Base-by-base conservation (phyloP, 805 yeast species). In the Scheffersomyces stipitis region DNA sequence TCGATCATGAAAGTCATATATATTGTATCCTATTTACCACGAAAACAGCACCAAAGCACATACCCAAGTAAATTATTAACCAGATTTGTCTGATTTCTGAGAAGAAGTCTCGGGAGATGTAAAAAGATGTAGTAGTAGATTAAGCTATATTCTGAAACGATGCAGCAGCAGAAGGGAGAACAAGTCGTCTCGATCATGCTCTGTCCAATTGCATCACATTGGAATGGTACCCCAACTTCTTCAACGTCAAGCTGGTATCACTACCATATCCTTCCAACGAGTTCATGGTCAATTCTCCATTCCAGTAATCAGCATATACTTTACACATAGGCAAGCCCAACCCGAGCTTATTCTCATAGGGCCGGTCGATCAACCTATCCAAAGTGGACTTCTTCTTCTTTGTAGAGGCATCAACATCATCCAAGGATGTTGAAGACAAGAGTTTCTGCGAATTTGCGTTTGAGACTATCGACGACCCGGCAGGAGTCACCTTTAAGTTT, bases 221-320 rank as follows among this genome's bases (percentile, higher is more conserved):
- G 18, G 77, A 74, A 46, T 77, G 74, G 34, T 75, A 70, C 29
- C 96, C 96, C 38, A 88, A 71, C 56, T 87, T 86, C 20, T 89
- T 83, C 41, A 91, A 65, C 22, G 83, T 80, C 52, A 93, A 64
- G 41, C 83, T 82, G 0, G 91, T 89, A 54, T 91, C 99, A 26
- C 93, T 80, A 2, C 99, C 99, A 49, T 83, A 87, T 2, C 96
- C 97, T 41, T 88, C 91, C 34, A 91, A 66, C 0, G 95, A 83
- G 48, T 82, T 82, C 73, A 91, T 77, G 41, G 81, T 82, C 34
- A 91, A 61, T 34, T 83, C 86, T 5, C 98, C 98, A 49, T 90
- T 93, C 98, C 98, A 91, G 60, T 91, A 91, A 50, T 91, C 97
- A 0, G 96, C 87, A 55, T 91, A 91, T 0, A 90, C 87, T 48